Percentiles rank a stretch among this genome's conserved stretches.
Evolutionary conservation across 75 land plant species (phyloP).

Genomic region (Cryptomeria japonica): DNA sequence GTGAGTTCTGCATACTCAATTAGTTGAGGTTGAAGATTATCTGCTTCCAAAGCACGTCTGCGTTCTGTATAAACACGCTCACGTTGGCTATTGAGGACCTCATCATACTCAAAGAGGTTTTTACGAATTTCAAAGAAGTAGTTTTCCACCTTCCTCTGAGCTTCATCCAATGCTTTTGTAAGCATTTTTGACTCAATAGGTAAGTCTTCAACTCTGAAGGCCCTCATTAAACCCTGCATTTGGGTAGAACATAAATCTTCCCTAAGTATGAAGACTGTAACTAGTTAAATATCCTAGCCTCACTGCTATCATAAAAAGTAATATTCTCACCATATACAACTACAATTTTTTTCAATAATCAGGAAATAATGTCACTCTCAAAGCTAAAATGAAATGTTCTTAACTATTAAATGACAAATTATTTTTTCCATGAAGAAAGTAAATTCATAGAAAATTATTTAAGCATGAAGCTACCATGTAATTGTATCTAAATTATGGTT

Average conservation of each 20-base stretch:
- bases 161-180: slow-evolving; percentile 95
- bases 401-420: not conserved
- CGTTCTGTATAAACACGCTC: slow-evolving; percentile 97
- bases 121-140: slow-evolving; percentile 98
- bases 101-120: slow-evolving; percentile 96
- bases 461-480: not conserved
- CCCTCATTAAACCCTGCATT: slow-evolving; percentile 94
- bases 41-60: slow-evolving; percentile 89
- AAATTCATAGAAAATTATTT: not conserved
- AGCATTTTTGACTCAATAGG: slow-evolving; percentile 98
- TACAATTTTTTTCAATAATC: not conserved
- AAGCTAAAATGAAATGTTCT: not conserved
- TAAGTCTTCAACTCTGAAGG: slow-evolving; percentile 95
- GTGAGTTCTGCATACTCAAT: slow-evolving; percentile 96
- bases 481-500: not conserved
- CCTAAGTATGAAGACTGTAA: not conserved
- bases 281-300: not conserved
- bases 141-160: slow-evolving; percentile 96
- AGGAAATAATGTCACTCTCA: not conserved
- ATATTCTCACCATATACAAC: not conserved
- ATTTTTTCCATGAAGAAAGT: not conserved
- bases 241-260: not conserved
- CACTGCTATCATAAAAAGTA: not conserved
- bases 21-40: slow-evolving; percentile 73
- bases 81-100: slow-evolving; percentile 97